These are phyloP conservation scores for Fusarium aywerte DNA, from an alignment of 2,329 filamentous ascomycete species.

Conservation along the genomic window DNA sequence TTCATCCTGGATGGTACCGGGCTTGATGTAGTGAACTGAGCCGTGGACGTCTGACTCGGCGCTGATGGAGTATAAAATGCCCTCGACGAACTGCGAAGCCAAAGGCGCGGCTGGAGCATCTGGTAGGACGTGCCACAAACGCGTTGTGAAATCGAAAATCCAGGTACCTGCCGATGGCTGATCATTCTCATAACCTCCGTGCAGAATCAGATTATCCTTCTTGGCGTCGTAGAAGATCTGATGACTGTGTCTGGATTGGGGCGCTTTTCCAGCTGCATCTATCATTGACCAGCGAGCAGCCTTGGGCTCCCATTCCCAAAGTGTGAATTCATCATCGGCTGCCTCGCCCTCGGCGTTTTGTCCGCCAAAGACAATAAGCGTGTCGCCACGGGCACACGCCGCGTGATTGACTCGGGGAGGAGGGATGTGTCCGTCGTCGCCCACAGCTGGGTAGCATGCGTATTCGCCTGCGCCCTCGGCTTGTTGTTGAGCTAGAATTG, in stretches of 20 bases:
- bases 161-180: slow-evolving; percentile 21
- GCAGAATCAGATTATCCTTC: slow-evolving; percentile 28
- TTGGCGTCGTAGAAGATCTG: slow-evolving; percentile 29
- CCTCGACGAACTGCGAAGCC: slow-evolving; percentile 26
- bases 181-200: slow-evolving; percentile 21
- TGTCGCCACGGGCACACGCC: slow-evolving; percentile 19
- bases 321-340: slow-evolving; percentile 22
- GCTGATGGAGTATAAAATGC: slow-evolving; percentile 33
- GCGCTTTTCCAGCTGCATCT: slow-evolving; percentile 19
- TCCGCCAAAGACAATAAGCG: slow-evolving; percentile 31
- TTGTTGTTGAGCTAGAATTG: neutral
- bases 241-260: slow-evolving; percentile 9
- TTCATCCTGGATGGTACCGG: slow-evolving; percentile 15
- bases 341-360: slow-evolving; percentile 1
- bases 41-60: slow-evolving; percentile 29
- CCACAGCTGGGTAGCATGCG: slow-evolving; percentile 36
- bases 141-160: slow-evolving; percentile 33
- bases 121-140: slow-evolving; percentile 24
- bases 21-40: slow-evolving; percentile 27
- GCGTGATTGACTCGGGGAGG: slow-evolving; percentile 20
- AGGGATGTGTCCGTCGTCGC: slow-evolving; percentile 13
- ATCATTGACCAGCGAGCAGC: slow-evolving; percentile 18
- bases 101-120: slow-evolving; percentile 14
- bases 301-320: slow-evolving; percentile 36
- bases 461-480: slow-evolving; percentile 23